Percentiles rank a stretch among this genome's conserved stretches.
Evolutionary conservation across 805 yeast species (phyloP).

Genomic region (Metschnikowia drakensbergensis): DNA sequence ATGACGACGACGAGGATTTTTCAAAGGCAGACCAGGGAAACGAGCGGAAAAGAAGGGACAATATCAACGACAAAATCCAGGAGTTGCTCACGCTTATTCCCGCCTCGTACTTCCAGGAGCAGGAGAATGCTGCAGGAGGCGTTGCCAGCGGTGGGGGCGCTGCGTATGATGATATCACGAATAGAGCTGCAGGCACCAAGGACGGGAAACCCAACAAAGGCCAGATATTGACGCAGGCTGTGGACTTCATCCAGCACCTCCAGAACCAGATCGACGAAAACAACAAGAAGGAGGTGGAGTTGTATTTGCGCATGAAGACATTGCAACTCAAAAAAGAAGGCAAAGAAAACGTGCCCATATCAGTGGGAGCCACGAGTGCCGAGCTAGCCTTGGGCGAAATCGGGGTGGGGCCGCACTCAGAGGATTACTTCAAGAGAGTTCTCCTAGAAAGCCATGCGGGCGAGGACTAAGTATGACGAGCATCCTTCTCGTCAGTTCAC

Average conservation of each 20-base stretch:
- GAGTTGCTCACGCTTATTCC: slow-evolving; percentile 40
- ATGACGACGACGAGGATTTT: slow-evolving; percentile 21
- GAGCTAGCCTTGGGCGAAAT: slow-evolving; percentile 70
- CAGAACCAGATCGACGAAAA: slow-evolving; percentile 74
- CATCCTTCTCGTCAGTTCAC: not conserved
- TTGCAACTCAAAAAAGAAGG: slow-evolving; percentile 45
- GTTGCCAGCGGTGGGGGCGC: slow-evolving; percentile 2
- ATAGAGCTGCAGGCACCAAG: slow-evolving; percentile 51
- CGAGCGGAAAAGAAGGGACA: slow-evolving; percentile 42
- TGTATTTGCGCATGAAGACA: slow-evolving; percentile 55
- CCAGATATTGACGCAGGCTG: slow-evolving; percentile 70
- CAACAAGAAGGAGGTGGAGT: slow-evolving; percentile 74
- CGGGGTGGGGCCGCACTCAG: slow-evolving; percentile 79
- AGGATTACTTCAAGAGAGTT: slow-evolving; percentile 23
- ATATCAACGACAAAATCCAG: slow-evolving; percentile 43
- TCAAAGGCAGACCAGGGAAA: slow-evolving; percentile 33
- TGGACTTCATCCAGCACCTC: slow-evolving; percentile 62
- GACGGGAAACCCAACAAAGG: slow-evolving; percentile 87
- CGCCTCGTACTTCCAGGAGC: slow-evolving; percentile 29
- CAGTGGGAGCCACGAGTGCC: slow-evolving; percentile 64
- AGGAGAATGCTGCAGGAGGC: slow-evolving; percentile 25
- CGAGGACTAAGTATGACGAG: not conserved
- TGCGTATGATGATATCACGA: slow-evolving; percentile 7
- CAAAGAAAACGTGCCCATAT: slow-evolving; percentile 37
- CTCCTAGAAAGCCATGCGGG: slow-evolving; percentile 6